Evolutionary conservation across 2,329 filamentous ascomycete species (phyloP), one percentile per base, ranked within the genome.

Genomic region (Trichophaea hybrida): DNA sequence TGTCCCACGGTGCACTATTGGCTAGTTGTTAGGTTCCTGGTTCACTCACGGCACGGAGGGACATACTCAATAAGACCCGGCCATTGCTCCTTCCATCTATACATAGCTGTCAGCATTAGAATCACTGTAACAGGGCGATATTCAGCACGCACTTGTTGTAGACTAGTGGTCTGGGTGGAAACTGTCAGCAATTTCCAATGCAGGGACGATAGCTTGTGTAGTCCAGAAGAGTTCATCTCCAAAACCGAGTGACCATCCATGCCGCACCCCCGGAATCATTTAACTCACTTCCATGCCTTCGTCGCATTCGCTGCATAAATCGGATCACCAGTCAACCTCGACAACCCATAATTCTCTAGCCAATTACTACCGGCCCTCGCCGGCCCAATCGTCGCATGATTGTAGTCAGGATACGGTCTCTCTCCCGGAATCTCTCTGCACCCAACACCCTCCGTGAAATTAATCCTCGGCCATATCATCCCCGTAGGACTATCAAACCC

Each of bases 401-500:
- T 65, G 61, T 71, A 71, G 31, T 50, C 58, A 7, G 61, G 57
- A 53, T 64, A 63, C 44, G 60, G 62, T 33, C 60, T 59, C 50
- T 60, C 49, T 56, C 57, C 54, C 13, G 44, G 38, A 35, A 53
- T 33, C 56, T 66, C 65, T 35, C 61, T 65, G 40, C 63, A 65
- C 1, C 65, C 64, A 49, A 56, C 33, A 10, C 59, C 62, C 1
- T 66, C 69, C n/a, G 61, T 69, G 65, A 75, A 74, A 59, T 75
- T 69, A 13, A 75, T 70, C n/a, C 72, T 72, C 6, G 74, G 74
- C 72, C 73, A 76, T 13, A 73, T 70, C 71, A 94, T 76, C 13
- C 88, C 88, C 6, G 79, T 82, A 0, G 83, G 78, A 0, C 87
- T 90, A 68, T 89, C 75, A 68, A 94, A 95, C 1, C 85, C 85